Evolutionary conservation across 1,284 basidiomycete genomes (phyloP), one percentile per base, ranked within the genome.

Genomic region (Thelephora terrestris): DNA sequence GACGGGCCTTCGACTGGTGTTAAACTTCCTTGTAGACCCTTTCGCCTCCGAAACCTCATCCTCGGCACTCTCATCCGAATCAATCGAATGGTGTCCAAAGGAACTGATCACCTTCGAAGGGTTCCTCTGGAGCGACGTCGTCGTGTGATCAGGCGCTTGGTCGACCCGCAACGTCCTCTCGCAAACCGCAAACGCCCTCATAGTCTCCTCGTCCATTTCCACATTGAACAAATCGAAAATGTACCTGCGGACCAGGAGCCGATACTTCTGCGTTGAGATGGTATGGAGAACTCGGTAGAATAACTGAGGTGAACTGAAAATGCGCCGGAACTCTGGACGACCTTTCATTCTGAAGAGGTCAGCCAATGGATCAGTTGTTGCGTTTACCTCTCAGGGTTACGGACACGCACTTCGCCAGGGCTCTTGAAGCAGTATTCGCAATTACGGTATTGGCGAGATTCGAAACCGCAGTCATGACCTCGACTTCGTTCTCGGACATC

Each of bases 391-490:
- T 42, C 5, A 7, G 2, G 10, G 14, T 4, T 9, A 18, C n/a
- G 39, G 9, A 18, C 18, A 63, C 75, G 52, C 59, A 91, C 90
- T 79, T 81, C 29, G 89, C 84, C 36, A 97, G 70, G 23, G 87
- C 85, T 49, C 90, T 79, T 25, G 93, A 96, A 3, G 93, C 91
- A 20, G 87, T 79, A 55, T 94, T 94, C 3, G 94, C 93, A 48
- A 99, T 85, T 47, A 99, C 93, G 21, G 94, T 91, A 59, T 99
- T 99, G 43, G 91, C 86, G 36, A 99, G 72, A 61, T 98, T 97
- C 57, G 94, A 86, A 45, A 99, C 89, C 7, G 91, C 85, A 4
- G 84, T 83, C 58, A 95, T 76, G 29, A 94, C 85, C 55, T 95
- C 89, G n/a, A 82, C 73, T 58, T 97, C 92, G 38, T 80, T 69